Evolutionary conservation across 2,329 filamentous ascomycete genomes (phyloP).

Genomic region (Calonectria hawksworthii): DNA sequence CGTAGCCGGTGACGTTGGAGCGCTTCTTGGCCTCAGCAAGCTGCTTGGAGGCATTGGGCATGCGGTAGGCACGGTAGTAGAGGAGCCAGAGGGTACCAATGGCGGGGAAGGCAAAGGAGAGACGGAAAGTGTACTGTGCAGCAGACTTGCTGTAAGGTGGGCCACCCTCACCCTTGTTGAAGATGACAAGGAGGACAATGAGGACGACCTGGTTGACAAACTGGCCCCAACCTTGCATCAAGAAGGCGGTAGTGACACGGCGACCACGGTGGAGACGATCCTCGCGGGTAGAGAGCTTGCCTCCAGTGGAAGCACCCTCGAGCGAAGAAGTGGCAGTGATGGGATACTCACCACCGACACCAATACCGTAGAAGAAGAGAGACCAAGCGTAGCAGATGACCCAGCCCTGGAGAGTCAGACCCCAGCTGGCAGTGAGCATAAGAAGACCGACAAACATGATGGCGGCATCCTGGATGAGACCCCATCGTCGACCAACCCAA

Average conservation of each 20-base stretch:
- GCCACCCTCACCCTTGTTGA: slow-evolving; percentile 82
- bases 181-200: slow-evolving; percentile 88
- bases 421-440: slow-evolving; percentile 94
- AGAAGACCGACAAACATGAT: slow-evolving; percentile 96
- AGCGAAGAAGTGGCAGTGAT: slow-evolving; percentile 97
- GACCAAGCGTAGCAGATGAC: slow-evolving; percentile 97
- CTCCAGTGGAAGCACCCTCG: slow-evolving; percentile 89
- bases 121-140: slow-evolving; percentile 90
- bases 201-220: slow-evolving; percentile 93
- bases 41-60: slow-evolving; percentile 89
- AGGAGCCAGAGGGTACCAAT: slow-evolving; percentile 93
- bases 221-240: slow-evolving; percentile 99
- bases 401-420: slow-evolving; percentile 89
- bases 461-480: slow-evolving; percentile 91
- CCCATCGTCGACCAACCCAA: slow-evolving; percentile 92
- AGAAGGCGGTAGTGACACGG: slow-evolving; percentile 94
- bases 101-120: slow-evolving; percentile 93
- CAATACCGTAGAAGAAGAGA: slow-evolving; percentile 81
- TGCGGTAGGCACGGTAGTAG: slow-evolving; percentile 96
- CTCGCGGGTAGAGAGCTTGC: slow-evolving; percentile 89
- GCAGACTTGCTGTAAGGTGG: slow-evolving; percentile 84
- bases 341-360: slow-evolving; percentile 90
- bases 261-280: slow-evolving; percentile 96
- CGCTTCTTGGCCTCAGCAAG: slow-evolving; percentile 88
- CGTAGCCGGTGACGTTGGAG: slow-evolving; percentile 90